These are phyloP conservation scores for Paxillus ammoniavirescens DNA, from an alignment of 768 basidiomycete species.

Conservation along the genomic window DNA sequence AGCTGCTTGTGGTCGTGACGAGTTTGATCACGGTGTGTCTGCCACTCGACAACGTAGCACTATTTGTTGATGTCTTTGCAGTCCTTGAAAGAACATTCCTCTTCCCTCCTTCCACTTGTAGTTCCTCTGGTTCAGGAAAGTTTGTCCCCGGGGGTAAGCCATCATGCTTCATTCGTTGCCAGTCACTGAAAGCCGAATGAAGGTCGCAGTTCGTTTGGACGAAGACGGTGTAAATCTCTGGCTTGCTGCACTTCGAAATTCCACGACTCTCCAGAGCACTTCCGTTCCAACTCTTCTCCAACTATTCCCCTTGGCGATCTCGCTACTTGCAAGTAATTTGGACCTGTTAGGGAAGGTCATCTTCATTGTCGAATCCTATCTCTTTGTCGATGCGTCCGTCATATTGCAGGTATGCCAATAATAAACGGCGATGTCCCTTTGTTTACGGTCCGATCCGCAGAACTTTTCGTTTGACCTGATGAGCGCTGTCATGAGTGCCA, in stretches of 20 bases:
- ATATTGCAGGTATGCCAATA: slow-evolving; percentile 59
- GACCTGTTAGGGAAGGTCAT: slow-evolving; percentile 72
- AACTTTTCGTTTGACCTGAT: slow-evolving; percentile 56
- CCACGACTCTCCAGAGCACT: slow-evolving; percentile 47
- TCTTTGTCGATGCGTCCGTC: slow-evolving; percentile 62
- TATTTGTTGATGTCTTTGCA: slow-evolving; percentile 27
- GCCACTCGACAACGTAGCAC: not conserved
- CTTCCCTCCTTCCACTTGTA: slow-evolving; percentile 50
- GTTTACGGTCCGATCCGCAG: slow-evolving; percentile 33
- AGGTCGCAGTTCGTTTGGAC: slow-evolving; percentile 72
- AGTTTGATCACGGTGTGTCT: slow-evolving; percentile 62
- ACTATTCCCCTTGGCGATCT: slow-evolving; percentile 61
- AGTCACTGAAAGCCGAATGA: slow-evolving; percentile 6
- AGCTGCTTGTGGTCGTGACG: slow-evolving; percentile 66
- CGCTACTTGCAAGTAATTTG: slow-evolving; percentile 63
- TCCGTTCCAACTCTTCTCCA: slow-evolving; percentile 55
- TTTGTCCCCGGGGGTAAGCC: slow-evolving; percentile 52
- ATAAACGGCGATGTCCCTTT: not conserved
- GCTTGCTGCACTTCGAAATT: slow-evolving; percentile 67
- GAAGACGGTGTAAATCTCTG: slow-evolving; percentile 78
- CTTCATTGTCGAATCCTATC: slow-evolving; percentile 71
- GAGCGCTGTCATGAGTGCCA: slow-evolving; percentile 49
- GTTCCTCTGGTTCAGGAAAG: slow-evolving; percentile 67
- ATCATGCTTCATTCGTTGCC: not conserved
- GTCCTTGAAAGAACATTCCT: slow-evolving; percentile 67